Conservation (phyloP, 2,329 filamentous ascomycete genomes). For the Dactylellina leptospora region DNA sequence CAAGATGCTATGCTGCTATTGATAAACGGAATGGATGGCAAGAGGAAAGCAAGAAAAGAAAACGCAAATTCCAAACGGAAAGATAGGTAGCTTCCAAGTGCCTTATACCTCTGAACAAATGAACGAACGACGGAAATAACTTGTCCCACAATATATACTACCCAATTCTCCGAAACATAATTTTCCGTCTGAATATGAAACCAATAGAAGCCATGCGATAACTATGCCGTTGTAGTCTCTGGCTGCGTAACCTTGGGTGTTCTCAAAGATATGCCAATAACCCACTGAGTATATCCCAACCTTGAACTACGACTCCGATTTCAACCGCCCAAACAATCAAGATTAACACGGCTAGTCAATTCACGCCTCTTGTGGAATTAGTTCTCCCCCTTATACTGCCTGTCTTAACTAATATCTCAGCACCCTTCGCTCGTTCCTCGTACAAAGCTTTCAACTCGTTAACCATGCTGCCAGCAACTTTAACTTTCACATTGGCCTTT, state of each 20-base stretch:
- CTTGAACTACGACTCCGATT: constrained; percentile 22
- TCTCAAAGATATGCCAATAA: background rate
- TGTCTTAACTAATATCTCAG: constrained; percentile 55
- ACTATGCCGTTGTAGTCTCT: too few relatives aligned
- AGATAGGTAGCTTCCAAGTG: too few relatives aligned
- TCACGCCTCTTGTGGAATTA: constrained; percentile 14
- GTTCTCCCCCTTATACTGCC: constrained; percentile 54
- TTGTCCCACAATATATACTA: too few relatives aligned
- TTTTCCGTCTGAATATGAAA: too few relatives aligned
- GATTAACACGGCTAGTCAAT: constrained; percentile 52
- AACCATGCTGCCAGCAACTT: constrained; percentile 51
- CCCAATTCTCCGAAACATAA: too few relatives aligned
- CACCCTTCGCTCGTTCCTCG: constrained; percentile 55
- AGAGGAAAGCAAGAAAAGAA: too few relatives aligned
- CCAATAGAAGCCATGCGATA: too few relatives aligned
- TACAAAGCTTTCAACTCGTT: constrained; percentile 56
- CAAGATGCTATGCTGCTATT: too few relatives aligned
- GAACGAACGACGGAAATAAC: too few relatives aligned
- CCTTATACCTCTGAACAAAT: too few relatives aligned
- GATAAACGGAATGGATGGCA: too few relatives aligned
- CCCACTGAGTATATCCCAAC: constrained; percentile 10
- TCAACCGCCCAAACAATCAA: constrained; percentile 38
- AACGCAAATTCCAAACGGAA: too few relatives aligned
- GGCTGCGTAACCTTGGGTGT: background rate
- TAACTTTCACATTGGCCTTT: constrained; percentile 29